A percentile compares a stretch with the other conserved stretches of the same genome.
Conservation (phyloP, 768 basidiomycete species). For the Boletus insuetus region DNA sequence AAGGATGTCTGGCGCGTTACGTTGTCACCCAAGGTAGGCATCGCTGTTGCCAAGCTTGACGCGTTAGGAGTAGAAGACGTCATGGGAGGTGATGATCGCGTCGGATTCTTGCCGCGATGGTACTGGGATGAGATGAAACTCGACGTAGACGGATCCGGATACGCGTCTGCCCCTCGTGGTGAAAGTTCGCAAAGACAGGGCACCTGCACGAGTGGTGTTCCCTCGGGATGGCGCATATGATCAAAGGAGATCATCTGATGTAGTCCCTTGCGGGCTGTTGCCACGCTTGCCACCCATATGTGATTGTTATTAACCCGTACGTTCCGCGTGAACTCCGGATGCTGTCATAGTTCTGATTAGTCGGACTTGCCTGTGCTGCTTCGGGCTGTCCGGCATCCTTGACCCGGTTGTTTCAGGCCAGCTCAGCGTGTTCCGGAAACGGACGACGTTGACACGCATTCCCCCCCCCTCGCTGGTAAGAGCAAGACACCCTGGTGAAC, state of each 20-base stretch:
- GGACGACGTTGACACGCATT: not conserved
- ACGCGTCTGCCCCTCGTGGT: slow-evolving; percentile 7
- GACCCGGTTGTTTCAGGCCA: slow-evolving; percentile 14
- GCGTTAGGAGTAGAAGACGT: slow-evolving; percentile 54
- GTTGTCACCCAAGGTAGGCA: slow-evolving; percentile 59
- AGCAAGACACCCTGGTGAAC: not conserved
- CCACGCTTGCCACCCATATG: slow-evolving; percentile 7
- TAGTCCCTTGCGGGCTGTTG: slow-evolving; percentile 9
- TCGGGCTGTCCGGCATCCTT: slow-evolving; percentile 11
- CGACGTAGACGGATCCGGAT: not conserved
- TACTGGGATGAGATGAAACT: slow-evolving; percentile 44
- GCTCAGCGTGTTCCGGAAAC: slow-evolving; percentile 2
- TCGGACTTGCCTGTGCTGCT: slow-evolving; percentile 23
- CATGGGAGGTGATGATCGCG: slow-evolving; percentile 61
- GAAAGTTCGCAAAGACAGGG: slow-evolving; percentile 2
- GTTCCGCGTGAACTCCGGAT: slow-evolving; percentile 27
- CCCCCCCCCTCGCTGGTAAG: not conserved
- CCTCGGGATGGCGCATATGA: slow-evolving; percentile 25
- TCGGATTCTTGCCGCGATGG: slow-evolving; percentile 78
- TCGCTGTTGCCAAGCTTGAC: slow-evolving; percentile 50
- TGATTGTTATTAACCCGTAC: slow-evolving; percentile 17
- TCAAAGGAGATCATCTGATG: slow-evolving; percentile 20
- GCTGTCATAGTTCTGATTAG: slow-evolving; percentile 23
- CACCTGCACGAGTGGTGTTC: slow-evolving; percentile 3
- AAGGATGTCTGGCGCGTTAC: slow-evolving; percentile 66